Conservation (phyloP, 2,329 filamentous ascomycete genomes). For the Alternaria triticimaculans region DNA sequence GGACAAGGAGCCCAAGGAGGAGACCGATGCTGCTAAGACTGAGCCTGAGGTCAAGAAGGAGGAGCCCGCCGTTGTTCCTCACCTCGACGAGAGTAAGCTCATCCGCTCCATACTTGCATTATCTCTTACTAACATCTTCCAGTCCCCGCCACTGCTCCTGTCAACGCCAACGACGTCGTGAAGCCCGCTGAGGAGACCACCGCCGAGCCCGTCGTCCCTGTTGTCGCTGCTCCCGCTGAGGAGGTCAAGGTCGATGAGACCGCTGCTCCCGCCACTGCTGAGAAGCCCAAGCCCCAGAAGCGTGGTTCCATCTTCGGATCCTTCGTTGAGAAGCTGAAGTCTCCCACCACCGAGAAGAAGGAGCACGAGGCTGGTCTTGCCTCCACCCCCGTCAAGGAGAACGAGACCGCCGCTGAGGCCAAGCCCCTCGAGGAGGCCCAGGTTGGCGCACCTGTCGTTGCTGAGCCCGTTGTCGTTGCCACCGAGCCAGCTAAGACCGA, state of each 20-base stretch:
- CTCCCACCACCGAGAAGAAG: constrained; percentile 68
- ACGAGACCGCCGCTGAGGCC: constrained; percentile 49
- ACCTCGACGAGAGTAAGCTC: constrained; percentile 43
- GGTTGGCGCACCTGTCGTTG: constrained; percentile 47
- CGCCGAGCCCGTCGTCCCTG: constrained; percentile 49
- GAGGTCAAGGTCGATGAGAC: constrained; percentile 55
- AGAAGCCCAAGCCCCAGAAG: constrained; percentile 72
- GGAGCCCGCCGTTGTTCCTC: constrained; percentile 35
- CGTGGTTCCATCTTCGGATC: constrained; percentile 83
- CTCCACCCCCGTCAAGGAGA: constrained; percentile 56
- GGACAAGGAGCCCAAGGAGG: constrained; percentile 58
- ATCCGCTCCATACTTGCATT: not conserved
- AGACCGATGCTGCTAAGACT: constrained; percentile 45
- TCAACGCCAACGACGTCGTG: constrained; percentile 40
- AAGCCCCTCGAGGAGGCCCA: constrained; percentile 46
- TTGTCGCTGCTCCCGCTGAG: constrained; percentile 25
- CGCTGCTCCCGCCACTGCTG: constrained; percentile 43
- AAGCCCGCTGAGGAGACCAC: constrained; percentile 50
- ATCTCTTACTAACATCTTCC: constrained; percentile 12
- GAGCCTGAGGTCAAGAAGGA: constrained; percentile 42
- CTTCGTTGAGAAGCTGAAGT: constrained; percentile 67
- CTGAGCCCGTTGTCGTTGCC: constrained; percentile 35
- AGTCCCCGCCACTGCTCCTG: constrained; percentile 43
- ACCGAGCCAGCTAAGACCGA: constrained; percentile 37
- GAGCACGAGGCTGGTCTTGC: constrained; percentile 66